Base-by-base conservation (phyloP, 371 early-diverging fungal species). In the Coelomomyces lativittatus region DNA sequence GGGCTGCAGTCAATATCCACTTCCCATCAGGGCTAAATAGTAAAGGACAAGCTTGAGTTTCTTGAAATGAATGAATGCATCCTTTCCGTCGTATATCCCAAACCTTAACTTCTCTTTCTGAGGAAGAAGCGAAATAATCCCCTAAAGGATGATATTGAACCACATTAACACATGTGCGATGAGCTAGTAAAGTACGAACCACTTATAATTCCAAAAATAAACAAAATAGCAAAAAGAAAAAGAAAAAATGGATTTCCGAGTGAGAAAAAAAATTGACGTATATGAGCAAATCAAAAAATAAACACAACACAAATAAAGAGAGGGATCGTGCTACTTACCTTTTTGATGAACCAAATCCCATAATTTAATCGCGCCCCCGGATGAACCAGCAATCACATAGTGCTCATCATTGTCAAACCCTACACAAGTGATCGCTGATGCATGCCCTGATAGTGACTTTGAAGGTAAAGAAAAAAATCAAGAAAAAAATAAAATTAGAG, bases 111-210 rank as follows among this genome's bases (percentile, higher is more conserved):
- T 55, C 60, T 47, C 79, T 80, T 37, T 56, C 56, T 9, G 77
- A 71, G 8, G 71, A 79, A 4, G 76, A 72, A 0, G 78, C 80
- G 50, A 79, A 76, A 49, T 73, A 78, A 31, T 76, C 67, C 12
- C 77, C 74, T 56, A 74, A 78, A 0, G 70, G 73, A 47, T 72
- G 68, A 51, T 73, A 72, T 44, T 73, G 69, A 17, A 80, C 60
- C 27, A 56, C 55, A 2, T 57, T 60, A 1, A 66, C 60, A 26
- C 56, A 52, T 36, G 59, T 38, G 32, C 64, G 67, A 54, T 82
- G 82, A 15, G 72, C 76, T 3, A 52, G 27, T 10, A 75, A 51
- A n/a, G 72, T 66, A 3, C 76, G 59, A 17, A 74, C 67, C 17
- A 69, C 70, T 67, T n/a, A n/a, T 8, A 6, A 28, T 7, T 10